Conservation (phyloP, 257 asterid genomes). For the Phtheirospermum japonicum region DNA sequence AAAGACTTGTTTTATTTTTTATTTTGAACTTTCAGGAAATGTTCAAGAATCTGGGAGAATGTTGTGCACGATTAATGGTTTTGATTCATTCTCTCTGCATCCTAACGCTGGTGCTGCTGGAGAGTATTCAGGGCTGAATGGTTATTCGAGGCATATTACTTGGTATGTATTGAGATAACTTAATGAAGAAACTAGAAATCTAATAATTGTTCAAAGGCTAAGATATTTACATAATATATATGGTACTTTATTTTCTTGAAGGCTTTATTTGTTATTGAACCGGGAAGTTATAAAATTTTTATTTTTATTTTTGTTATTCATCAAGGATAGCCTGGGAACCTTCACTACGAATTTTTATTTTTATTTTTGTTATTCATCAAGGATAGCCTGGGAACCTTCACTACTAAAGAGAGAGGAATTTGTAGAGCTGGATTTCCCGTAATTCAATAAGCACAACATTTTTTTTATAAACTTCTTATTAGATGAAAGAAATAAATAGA, state of each 20-base stretch:
- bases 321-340: too few relatives aligned
- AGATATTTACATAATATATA: neutral
- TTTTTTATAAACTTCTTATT: slow-evolving; percentile 21
- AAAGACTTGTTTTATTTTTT: too few relatives aligned
- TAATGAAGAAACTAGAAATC: neutral
- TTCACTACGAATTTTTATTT: too few relatives aligned
- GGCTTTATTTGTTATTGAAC: too few relatives aligned
- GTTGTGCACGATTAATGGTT: slow-evolving; percentile 83
- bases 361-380: too few relatives aligned
- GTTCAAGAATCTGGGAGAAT: slow-evolving; percentile 79
- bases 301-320: too few relatives aligned
- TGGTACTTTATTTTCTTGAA: too few relatives aligned
- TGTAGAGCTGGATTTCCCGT: too few relatives aligned
- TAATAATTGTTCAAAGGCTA: neutral
- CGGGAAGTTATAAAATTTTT: too few relatives aligned
- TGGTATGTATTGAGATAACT: slow-evolving; percentile 43
- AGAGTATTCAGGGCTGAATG: slow-evolving; percentile 95
- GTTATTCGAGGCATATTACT: slow-evolving; percentile 94
- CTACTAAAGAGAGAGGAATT: too few relatives aligned
- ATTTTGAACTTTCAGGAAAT: slow-evolving; percentile 54
- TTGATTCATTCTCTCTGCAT: slow-evolving; percentile 88
- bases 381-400: too few relatives aligned
- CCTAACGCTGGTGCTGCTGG: slow-evolving; percentile 99
- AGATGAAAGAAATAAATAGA: slow-evolving; percentile 7
- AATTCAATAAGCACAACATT: too few relatives aligned